phyloP scores from a whole-genome alignment of 2,329 filamentous ascomycete species.

The Periconia macrospinosa region DNA sequence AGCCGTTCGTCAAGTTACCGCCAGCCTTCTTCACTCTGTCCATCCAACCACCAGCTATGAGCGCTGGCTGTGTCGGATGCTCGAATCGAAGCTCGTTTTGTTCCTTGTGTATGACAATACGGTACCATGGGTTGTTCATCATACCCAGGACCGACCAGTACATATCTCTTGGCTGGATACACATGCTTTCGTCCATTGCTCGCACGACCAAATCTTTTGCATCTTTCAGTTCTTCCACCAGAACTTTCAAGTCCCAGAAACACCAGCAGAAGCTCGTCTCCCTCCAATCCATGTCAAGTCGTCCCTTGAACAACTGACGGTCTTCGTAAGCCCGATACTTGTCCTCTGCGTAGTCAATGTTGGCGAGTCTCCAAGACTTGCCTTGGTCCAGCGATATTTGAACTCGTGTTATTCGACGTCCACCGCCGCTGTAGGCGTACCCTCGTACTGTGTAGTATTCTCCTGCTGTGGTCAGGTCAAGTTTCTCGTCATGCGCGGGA shows the following conservation, averaged over 20 bases:
- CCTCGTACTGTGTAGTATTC: constrained; percentile 69
- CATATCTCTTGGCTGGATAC: constrained; percentile 86
- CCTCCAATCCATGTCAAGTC: constrained; percentile 77
- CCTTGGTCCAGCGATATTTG: constrained; percentile 85
- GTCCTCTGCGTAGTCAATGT: constrained; percentile 83
- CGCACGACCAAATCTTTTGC: constrained; percentile 77
- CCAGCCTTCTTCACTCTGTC: constrained; percentile 82
- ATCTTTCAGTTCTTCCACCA: constrained; percentile 61
- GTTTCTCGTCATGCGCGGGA: constrained; percentile 74
- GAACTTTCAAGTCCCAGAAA: constrained; percentile 79
- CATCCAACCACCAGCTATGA: constrained; percentile 88
- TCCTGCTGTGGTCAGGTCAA: constrained; percentile 54
- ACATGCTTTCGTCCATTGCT: constrained; percentile 89
- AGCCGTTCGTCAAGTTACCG: constrained; percentile 77
- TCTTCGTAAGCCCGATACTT: constrained; percentile 69
- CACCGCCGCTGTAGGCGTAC: constrained; percentile 88
- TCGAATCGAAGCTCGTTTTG: constrained; percentile 71
- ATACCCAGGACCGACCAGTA: constrained; percentile 95
- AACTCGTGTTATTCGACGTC: constrained; percentile 78
- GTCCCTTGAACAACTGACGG: constrained; percentile 73
- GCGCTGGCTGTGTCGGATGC: constrained; percentile 80
- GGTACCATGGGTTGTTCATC: constrained; percentile 98
- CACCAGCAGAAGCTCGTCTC: constrained; percentile 90
- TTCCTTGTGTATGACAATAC: constrained; percentile 74
- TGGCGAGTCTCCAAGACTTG: constrained; percentile 74